Base-by-base conservation (phyloP, 2,329 filamentous ascomycete genomes). In the Cladosporium halotolerans region DNA sequence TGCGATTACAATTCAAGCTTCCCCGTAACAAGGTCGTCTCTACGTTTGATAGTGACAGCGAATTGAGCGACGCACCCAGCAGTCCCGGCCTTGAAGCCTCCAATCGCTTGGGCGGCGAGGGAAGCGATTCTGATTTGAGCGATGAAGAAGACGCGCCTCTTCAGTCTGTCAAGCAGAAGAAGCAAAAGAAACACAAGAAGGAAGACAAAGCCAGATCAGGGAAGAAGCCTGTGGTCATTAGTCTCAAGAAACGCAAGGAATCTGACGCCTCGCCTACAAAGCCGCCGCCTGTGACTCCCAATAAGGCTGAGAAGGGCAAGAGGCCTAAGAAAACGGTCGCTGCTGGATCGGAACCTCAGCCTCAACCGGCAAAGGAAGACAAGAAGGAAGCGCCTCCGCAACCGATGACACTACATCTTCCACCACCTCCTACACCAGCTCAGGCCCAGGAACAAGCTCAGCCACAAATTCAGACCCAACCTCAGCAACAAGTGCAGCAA, bases 1-100 rank as follows among this genome's bases (percentile, higher is more conserved):
- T 91, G 3, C 75, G 78, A 43, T 83, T 91, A 57, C 73, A 72
- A 11, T 90, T 91, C 66, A 73, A 82, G 42, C 81, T 90, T 58
- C 88, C 86, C 40, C 80, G 81, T 52, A 72, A 77, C 14, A 66
- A 72, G 19, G 80, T 81, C 36, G 44, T 49, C 7, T 54, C 52
- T 18, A 49, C 52, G n/a, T 54, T 49, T 19, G 52, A 54, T 9
- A 49, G 44, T 46, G 52, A 54, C 18, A 44, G 43, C 40, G 52
- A 54, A 31, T 14, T 49, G 28, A 49, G 52, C 45, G 40, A 48
- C 23, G 42, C 40, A 9, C 36, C 33, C 18, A 54, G 52, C 13
- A 61, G 59, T 40, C 57, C 57, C 6, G 55, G 47, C 14, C 55
- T 56, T 31, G 52, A 63, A 79, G 81, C 63, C n/a, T 57, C 59